These are phyloP conservation scores for Colletotrichum lindemuthianum DNA, from an alignment of 2,329 filamentous ascomycete genomes.

Conservation along the genomic window DNA sequence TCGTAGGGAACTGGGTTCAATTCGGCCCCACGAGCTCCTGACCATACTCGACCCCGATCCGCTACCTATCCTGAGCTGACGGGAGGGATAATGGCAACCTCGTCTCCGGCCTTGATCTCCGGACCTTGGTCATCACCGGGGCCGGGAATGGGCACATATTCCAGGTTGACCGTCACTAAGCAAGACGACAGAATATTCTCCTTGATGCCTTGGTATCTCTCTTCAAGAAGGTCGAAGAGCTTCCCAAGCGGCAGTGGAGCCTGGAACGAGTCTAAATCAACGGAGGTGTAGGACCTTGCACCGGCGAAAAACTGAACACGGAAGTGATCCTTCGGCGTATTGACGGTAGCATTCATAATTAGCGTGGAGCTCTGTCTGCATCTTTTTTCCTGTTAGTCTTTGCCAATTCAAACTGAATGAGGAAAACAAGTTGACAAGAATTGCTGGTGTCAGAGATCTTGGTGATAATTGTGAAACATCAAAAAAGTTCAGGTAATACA, in stretches of 20 bases:
- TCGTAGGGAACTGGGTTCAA: slow-evolving; percentile 19
- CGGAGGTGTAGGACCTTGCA: slow-evolving; percentile 76
- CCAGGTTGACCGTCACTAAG: slow-evolving; percentile 81
- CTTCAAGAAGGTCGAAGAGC: slow-evolving; percentile 75
- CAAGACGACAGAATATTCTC: slow-evolving; percentile 76
- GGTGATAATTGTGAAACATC: slow-evolving; percentile 72
- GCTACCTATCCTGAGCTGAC: slow-evolving; percentile 79
- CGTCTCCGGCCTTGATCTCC: slow-evolving; percentile 77
- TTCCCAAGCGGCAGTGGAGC: slow-evolving; percentile 72
- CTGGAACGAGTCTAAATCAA: slow-evolving; percentile 70
- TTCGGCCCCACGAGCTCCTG: slow-evolving; percentile 17
- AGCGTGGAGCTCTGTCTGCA: slow-evolving; percentile 4
- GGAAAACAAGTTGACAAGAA: slow-evolving; percentile 23
- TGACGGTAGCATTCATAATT: slow-evolving; percentile 47
- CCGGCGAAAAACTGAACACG: slow-evolving; percentile 85
- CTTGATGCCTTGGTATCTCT: slow-evolving; percentile 75
- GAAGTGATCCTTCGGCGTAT: slow-evolving; percentile 73
- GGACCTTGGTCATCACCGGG: slow-evolving; percentile 48
- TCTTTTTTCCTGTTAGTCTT: slow-evolving; percentile 38
- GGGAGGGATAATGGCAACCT: slow-evolving; percentile 88
- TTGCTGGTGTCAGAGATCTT: slow-evolving; percentile 73
- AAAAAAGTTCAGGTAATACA: slow-evolving; percentile 68
- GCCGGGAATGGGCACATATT: slow-evolving; percentile 78
- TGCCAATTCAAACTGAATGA: slow-evolving; percentile 14
- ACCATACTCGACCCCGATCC: neutral